These are phyloP conservation scores for Jacaranda mimosifolia DNA, from an alignment of 257 asterid species.

Conservation along the genomic window DNA sequence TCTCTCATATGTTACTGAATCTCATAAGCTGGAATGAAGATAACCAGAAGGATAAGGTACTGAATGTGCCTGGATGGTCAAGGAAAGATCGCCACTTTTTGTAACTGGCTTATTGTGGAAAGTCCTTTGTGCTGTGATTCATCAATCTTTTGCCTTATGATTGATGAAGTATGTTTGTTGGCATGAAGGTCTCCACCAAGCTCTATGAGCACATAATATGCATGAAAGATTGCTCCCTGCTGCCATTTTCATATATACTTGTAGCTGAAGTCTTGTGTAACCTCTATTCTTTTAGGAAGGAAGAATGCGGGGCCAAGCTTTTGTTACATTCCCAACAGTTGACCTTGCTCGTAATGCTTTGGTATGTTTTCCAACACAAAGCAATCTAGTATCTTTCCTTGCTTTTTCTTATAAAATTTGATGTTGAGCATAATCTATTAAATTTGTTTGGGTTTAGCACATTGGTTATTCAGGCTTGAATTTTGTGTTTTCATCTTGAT, in stretches of 20 bases:
- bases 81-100: too few species aligned
- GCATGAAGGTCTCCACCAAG: not conserved
- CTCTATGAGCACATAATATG: not conserved
- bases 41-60: not conserved
- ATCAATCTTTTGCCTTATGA: not conserved
- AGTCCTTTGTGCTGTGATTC: too few species aligned
- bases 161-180: not conserved
- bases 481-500: constrained; percentile 1
- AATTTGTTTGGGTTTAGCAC: not conserved
- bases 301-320: constrained; percentile 99
- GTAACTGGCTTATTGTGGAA: too few species aligned
- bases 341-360: constrained; percentile 89
- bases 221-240: not conserved
- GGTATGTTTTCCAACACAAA: constrained; percentile 51
- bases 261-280: constrained; percentile 19
- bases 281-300: constrained; percentile 70
- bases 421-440: not conserved
- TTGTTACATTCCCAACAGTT: constrained; percentile 84
- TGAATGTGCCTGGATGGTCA: too few species aligned
- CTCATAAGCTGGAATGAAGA: not conserved
- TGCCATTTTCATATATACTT: not conserved
- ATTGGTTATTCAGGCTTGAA: not conserved
- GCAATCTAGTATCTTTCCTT: not conserved
- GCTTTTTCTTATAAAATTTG: constrained; percentile 9
- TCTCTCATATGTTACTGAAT: not conserved